Evolutionary conservation across 768 basidiomycete species (phyloP).

Genomic region (Trametopsis cervina): DNA sequence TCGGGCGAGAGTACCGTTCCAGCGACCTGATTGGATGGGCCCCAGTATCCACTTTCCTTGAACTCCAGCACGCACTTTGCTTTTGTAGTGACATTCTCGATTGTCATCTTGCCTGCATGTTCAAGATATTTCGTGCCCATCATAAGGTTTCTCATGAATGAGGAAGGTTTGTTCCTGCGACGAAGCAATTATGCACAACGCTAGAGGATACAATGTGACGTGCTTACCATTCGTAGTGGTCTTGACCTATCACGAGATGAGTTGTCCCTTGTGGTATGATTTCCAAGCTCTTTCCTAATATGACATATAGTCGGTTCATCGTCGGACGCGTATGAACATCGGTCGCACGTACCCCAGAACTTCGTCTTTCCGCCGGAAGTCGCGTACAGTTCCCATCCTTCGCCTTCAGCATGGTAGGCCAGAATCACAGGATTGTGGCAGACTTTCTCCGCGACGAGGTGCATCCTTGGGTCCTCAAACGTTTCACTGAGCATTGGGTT

Average conservation of each 20-base stretch:
- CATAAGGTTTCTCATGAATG: constrained; percentile 85
- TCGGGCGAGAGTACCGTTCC: constrained; percentile 49
- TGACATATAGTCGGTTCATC: constrained; percentile 15
- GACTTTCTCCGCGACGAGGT: constrained; percentile 84
- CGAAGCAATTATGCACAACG: not conserved
- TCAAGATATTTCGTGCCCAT: constrained; percentile 89
- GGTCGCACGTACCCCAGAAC: constrained; percentile 69
- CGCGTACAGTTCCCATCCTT: constrained; percentile 66
- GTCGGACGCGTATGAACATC: constrained; percentile 9
- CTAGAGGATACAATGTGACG: not conserved
- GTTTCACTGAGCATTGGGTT: constrained; percentile 89
- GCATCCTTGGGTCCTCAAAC: constrained; percentile 76
- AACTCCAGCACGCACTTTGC: constrained; percentile 72
- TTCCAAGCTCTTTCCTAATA: constrained; percentile 79
- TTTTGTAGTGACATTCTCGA: constrained; percentile 53
- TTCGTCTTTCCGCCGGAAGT: constrained; percentile 82
- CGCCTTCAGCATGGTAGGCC: constrained; percentile 80
- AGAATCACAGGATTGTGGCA: constrained; percentile 78
- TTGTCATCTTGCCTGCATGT: constrained; percentile 72
- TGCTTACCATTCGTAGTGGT: constrained; percentile 65
- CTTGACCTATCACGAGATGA: constrained; percentile 57
- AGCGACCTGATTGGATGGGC: constrained; percentile 63
- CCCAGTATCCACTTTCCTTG: constrained; percentile 83
- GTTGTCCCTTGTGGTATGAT: constrained; percentile 75
- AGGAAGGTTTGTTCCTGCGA: constrained; percentile 76